Conservation (phyloP, 805 yeast species). For the Sporopachydermia quercuum region DNA sequence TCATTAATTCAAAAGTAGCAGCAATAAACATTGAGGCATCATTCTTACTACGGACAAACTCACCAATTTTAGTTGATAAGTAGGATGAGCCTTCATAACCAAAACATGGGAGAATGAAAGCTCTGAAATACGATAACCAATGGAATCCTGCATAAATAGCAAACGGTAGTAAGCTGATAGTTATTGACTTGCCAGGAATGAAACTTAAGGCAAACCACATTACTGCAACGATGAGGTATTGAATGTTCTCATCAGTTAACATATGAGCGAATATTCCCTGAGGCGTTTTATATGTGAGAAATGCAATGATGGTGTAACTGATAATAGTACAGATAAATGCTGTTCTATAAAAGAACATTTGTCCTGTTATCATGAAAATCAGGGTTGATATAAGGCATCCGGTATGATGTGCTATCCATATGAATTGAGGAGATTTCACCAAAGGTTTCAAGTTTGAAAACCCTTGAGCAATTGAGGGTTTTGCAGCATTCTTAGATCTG, state of each 20-base stretch:
- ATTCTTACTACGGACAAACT: constrained; percentile 37
- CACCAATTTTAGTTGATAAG: constrained; percentile 19
- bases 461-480: neutral
- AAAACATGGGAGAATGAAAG: constrained; percentile 50
- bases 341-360: neutral
- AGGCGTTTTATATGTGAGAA: neutral
- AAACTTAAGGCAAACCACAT: constrained; percentile 48
- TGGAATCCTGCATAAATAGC: constrained; percentile 72
- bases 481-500: no score
- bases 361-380: neutral
- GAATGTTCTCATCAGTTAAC: constrained; percentile 51
- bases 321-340: neutral
- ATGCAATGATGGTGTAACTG: neutral
- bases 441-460: neutral
- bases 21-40: constrained; percentile 44
- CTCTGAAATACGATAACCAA: constrained; percentile 52
- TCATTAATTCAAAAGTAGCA: constrained; percentile 39
- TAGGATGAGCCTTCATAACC: constrained; percentile 20
- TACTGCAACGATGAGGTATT: constrained; percentile 47
- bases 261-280: constrained; percentile 9
- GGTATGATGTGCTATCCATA: neutral
- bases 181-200: constrained; percentile 6
- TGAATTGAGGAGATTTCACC: neutral
- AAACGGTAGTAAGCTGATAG: constrained; percentile 58
- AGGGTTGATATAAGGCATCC: neutral